Conservation (phyloP, 768 basidiomycete species). For the Podaxis rugospora region DNA sequence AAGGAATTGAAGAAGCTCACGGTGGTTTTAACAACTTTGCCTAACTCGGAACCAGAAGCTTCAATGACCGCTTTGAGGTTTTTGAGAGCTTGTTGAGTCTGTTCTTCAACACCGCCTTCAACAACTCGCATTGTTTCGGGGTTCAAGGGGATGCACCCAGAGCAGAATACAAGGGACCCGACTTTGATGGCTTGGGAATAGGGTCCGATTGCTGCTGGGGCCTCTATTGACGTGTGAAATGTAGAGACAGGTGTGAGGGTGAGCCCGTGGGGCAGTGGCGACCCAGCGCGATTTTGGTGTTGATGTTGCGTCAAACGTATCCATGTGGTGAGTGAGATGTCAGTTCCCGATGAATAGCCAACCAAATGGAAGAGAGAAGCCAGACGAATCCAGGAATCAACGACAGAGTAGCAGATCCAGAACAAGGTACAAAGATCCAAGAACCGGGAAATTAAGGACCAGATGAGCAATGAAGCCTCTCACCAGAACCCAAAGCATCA, state of each 20-base stretch:
- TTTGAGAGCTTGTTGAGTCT: slow-evolving; percentile 79
- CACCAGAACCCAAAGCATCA: slow-evolving; percentile 3
- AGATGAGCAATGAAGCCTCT: no score
- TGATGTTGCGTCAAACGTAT: no score
- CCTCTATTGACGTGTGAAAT: slow-evolving; percentile 38
- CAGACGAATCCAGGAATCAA: no score
- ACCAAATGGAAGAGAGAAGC: no score
- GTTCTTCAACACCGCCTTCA: slow-evolving; percentile 68
- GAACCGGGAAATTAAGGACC: not conserved
- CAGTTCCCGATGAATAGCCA: no score
- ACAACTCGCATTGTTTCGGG: slow-evolving; percentile 70
- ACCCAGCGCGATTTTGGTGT: not conserved
- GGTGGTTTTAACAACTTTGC: slow-evolving; percentile 88
- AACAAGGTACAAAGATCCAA: not conserved
- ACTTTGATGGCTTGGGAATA: slow-evolving; percentile 86
- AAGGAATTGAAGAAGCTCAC: slow-evolving; percentile 38
- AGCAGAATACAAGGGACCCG: slow-evolving; percentile 82
- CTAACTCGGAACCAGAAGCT: slow-evolving; percentile 72
- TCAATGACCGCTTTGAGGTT: slow-evolving; percentile 84
- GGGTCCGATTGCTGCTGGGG: slow-evolving; percentile 78
- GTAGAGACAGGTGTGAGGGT: not conserved
- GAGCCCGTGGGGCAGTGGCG: not conserved
- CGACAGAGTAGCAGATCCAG: not conserved
- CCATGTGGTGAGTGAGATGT: no score
- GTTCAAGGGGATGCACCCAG: slow-evolving; percentile 84